A percentile compares a stretch with the other conserved stretches of the same genome.
These are phyloP conservation scores for Colletotrichum trifolii DNA, from an alignment of 2,329 filamentous ascomycete species.

Conservation along the genomic window DNA sequence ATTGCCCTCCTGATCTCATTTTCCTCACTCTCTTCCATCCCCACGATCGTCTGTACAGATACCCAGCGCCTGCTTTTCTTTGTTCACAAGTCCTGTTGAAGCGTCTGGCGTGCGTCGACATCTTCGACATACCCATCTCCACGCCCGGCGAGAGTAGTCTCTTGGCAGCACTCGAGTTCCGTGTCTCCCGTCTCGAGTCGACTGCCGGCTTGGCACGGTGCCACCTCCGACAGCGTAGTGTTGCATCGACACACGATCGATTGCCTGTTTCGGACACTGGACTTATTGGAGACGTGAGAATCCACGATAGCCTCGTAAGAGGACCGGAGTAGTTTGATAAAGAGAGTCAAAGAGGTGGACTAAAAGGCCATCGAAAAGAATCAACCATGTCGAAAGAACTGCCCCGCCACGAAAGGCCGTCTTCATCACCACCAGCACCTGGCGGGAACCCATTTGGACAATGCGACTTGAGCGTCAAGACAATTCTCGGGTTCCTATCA, in stretches of 20 bases:
- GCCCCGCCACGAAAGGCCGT: slow-evolving; percentile 28
- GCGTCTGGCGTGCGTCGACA: too few relatives aligned
- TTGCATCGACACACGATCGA: slow-evolving; percentile 20
- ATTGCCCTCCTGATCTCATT: background rate
- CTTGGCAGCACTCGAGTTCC: slow-evolving; percentile 21
- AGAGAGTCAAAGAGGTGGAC: background rate
- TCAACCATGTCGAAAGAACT: slow-evolving; percentile 26
- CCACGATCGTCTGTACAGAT: background rate
- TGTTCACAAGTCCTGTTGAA: background rate
- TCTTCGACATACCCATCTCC: background rate
- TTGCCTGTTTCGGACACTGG: slow-evolving; percentile 20
- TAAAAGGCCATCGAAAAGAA: background rate
- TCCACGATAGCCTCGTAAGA: background rate
- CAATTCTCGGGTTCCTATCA: slow-evolving; percentile 53
- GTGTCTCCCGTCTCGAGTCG: background rate
- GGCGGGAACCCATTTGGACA: slow-evolving; percentile 10
- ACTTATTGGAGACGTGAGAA: background rate
- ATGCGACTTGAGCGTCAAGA: slow-evolving; percentile 39
- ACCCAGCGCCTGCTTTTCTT: background rate
- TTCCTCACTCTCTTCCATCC: background rate
- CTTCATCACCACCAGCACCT: slow-evolving; percentile 10
- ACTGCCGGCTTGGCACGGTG: slow-evolving; percentile 33
- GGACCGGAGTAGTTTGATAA: background rate
- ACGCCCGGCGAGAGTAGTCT: background rate
- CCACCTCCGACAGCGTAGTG: background rate